Evolutionary conservation across 495 filamentous ascomycete genomes (phyloP), one percentile per base, ranked within the genome.

Genomic region (Hyaloscypha variabilis): DNA sequence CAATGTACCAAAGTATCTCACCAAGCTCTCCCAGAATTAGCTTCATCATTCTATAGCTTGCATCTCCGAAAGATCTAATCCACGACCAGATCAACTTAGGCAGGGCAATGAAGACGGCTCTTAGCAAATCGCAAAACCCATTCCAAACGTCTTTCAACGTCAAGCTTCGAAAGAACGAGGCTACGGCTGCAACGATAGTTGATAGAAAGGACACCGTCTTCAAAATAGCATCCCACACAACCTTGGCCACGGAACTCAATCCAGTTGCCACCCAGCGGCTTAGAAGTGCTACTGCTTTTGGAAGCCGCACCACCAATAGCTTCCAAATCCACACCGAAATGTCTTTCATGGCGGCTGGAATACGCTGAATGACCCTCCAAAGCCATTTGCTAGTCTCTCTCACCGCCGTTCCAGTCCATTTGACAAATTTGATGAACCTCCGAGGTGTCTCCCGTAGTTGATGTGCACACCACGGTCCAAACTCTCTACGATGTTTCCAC

Each of bases 61-160:
- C 57, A 24, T 76, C 57, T 0, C 70, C 75, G 31, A 73, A 62
- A 6, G 26, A 57, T 54, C 42, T 58, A 8, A 79, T 24, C 31
- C 66, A 73, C 0, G 30, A 46, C 69, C 68, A 74, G 1, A 79
- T n/a, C 10, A 67, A 71, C 49, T 63, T 51, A 10, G 77, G 78
- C n/a, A 77, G 58, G 0, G 63, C 67, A 19, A 76, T 62, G 51
- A 79, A 77, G 24, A 79, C 39, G 10, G 76, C 71, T 26, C 62
- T 36, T 6, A 77, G 52, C 10, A 76, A 67, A n/a, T 66, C 65
- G 23, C 62, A 34, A 31, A 79, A 56, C 8, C 77, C 77, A 53
- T 76, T 69, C 71, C 71, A 74, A 17, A 81, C 72, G 58, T 80
- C 75, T 58, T 67, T 69, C 49, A 79, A 68, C 21, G 77, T 78